Evolutionary conservation across 2,329 filamentous ascomycete species (phyloP), one percentile per base, ranked within the genome.

Genomic region (Capronia americana): DNA sequence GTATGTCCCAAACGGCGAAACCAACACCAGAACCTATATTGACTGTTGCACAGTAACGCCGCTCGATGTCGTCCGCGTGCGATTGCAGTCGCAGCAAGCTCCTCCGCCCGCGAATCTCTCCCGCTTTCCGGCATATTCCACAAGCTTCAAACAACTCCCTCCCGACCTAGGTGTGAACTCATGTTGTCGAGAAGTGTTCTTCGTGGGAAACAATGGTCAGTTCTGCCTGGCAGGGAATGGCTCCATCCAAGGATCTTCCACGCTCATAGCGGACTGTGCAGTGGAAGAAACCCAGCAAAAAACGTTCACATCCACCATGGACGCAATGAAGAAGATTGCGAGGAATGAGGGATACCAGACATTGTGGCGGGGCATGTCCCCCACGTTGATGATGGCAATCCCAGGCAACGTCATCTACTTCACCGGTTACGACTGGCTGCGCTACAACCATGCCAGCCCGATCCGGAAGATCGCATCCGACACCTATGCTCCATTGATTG

Each of bases 381-480:
- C 95, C 0, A 99, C 95, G 0, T 82, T 99, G 24, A 86, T 93
- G 70, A 99, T 99, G 95, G 89, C 93, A 0, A 86, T 99, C 5
- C 95, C 95, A 0, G 92, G 89, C 28, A 99, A 99, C 77, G 95
- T 99, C 72, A 98, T 99, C 71, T 99, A 99, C 80, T 97, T 98
- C 75, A 96, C 95, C 12, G 95, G 95, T 46, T 99, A 99, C 79
- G 95, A 99, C 75, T 97, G 93, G 90, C 78, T 99, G 65, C 89
- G 95, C 41, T 91, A 86, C 70, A 90, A 92, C 73, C 81, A 83
- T 0, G 81, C 80, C 50, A 96, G 92, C 72, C 93, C 93, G 0
- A 86, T 98, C 69, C 85, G 84, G 41, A 83, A 82, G 50, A 72
- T 84, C 23, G 76, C 89, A 10, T 85, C 86, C 14, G 91, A 94